A percentile compares a stretch with the other conserved stretches of the same genome.
Conservation (phyloP, 2,329 filamentous ascomycete genomes). For the Trichophyton simii region DNA sequence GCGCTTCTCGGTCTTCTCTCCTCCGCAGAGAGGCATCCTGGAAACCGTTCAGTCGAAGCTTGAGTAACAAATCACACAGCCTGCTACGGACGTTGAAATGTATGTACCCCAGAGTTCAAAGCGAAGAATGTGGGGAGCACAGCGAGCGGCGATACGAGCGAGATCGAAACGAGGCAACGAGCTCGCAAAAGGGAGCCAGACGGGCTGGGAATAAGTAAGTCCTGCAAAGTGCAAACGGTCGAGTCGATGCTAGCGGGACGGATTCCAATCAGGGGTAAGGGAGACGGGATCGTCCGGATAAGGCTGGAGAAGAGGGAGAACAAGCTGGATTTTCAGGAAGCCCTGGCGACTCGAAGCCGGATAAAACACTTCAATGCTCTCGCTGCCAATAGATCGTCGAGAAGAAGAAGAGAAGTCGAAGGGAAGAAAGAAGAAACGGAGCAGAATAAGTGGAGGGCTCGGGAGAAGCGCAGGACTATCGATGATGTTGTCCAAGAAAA, state of each 20-base stretch:
- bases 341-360: too few species aligned
- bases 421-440: background rate
- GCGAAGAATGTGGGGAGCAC: background rate
- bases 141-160: background rate
- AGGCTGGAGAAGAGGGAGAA: background rate
- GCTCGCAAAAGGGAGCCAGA: background rate
- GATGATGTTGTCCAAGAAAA: slow-evolving; percentile 3
- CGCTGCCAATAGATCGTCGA: too few species aligned
- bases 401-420: background rate
- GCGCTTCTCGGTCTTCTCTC: slow-evolving; percentile 77
- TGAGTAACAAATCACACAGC: too few species aligned
- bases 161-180: background rate
- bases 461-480: background rate
- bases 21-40: slow-evolving; percentile 44
- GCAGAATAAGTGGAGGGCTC: background rate
- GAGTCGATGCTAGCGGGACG: background rate
- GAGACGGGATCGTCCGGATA: background rate
- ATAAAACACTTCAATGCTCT: too few species aligned
- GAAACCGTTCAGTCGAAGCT: slow-evolving; percentile 20
- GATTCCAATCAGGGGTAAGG: background rate
- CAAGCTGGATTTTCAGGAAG: background rate
- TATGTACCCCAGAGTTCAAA: background rate
- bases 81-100: too few species aligned
- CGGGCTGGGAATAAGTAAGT: background rate
- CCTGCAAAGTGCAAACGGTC: background rate